Base-by-base conservation (phyloP, 2,329 filamentous ascomycete species). In the Cucurbitaria berberidis region DNA sequence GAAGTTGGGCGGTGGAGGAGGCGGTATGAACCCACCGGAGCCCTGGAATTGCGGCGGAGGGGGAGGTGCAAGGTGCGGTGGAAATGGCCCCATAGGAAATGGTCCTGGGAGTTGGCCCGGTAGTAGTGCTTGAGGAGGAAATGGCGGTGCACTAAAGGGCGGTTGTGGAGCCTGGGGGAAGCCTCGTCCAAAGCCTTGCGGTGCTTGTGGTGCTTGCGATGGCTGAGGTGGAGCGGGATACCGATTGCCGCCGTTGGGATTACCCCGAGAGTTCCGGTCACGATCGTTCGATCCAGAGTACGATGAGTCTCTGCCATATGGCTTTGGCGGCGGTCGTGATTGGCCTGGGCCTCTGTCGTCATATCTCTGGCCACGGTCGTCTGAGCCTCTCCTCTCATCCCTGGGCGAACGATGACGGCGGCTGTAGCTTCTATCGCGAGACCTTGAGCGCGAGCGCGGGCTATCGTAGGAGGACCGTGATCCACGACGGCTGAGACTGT, bases 1-100 rank as follows among this genome's bases (percentile, higher is more conserved):
- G 38, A 57, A 67, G 40, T 63, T 66, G 19, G 62, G 60, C 3
- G 67, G 64, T 22, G 63, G 66, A n/a, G 65, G 67, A 13, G 67
- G 67, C 6, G 63, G 66, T 2, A 64, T n/a, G n/a, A 56, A 56
- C 13, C 51, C 57, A 32, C 42, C 51, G 8, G 51, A 46, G 43
- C 54, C 59, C 24, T 62, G 66, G 34, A 62, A 63, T 10, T 57
- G 53, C 29, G 59, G 59, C 8, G 62, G 59, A 2, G 67, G 64
- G 5, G 63, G 62, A 8, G 66, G 66, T 15, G 59, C 60, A 13
- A 55, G 59, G 32, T 64, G 62, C 7, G 50, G 48, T 9, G 55
- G 51, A 27, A 57, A 67, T 22, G 52, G 55, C 26, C 64, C 60
- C 24, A 42, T 30, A 58, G 55, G 22, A 60, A 67, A 18, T 62